Evolutionary conservation across 108 stramenopile genomes (phyloP).

Genomic region (Ochromonas danica): DNA sequence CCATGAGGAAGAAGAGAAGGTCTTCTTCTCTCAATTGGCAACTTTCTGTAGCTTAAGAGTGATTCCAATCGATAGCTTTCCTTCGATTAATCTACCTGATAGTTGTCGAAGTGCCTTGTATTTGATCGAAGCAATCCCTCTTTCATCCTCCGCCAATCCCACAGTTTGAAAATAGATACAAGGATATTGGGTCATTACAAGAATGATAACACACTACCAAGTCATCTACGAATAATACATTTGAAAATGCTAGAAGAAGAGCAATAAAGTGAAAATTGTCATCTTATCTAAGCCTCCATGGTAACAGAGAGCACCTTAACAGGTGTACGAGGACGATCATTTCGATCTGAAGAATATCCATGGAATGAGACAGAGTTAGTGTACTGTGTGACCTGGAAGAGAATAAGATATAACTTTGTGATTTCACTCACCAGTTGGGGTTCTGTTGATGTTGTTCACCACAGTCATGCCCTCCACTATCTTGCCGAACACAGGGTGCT

Average conservation of each 20-base stretch:
- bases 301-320: not conserved
- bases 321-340: not conserved
- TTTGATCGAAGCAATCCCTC: too few relatives aligned
- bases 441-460: constrained; percentile 36
- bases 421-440: not conserved
- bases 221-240: too few relatives aligned
- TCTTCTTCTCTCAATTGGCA: not conserved
- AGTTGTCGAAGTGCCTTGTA: too few relatives aligned
- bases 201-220: too few relatives aligned
- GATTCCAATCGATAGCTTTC: not conserved
- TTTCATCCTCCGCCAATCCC: too few relatives aligned
- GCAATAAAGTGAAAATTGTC: too few relatives aligned
- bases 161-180: too few relatives aligned
- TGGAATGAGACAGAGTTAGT: not conserved
- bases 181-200: too few relatives aligned
- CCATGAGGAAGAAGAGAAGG: not conserved
- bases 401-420: too few relatives aligned
- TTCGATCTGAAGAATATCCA: not conserved
- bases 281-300: not conserved
- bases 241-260: too few relatives aligned
- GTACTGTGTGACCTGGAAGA: too few relatives aligned
- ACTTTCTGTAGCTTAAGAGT: not conserved
- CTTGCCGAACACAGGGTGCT: constrained; percentile 73
- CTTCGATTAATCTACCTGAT: not conserved
- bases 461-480: constrained; percentile 54